phyloP scores from a whole-genome alignment of 805 yeast species.

The Teunomyces aglyptinius region DNA sequence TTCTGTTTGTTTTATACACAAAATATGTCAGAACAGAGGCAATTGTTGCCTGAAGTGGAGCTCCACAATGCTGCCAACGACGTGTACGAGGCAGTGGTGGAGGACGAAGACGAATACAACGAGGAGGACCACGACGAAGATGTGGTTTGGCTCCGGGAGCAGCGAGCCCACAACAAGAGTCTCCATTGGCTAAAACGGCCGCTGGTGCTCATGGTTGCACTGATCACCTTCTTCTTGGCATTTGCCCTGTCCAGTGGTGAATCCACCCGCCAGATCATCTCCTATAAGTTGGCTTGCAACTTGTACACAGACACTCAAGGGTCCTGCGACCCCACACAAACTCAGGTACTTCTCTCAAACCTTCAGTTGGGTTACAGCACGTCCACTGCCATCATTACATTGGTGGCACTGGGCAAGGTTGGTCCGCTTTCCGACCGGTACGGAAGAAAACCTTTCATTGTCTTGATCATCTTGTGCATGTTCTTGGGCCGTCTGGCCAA shows the following conservation, averaged over 20 bases:
- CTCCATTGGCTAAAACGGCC: conserved; percentile 60
- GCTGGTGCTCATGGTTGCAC: conserved; percentile 48
- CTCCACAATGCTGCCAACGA: conserved; percentile 34
- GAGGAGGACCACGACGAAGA: conserved; percentile 37
- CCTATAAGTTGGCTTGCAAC: conserved; percentile 26
- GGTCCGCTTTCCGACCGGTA: conserved; percentile 37
- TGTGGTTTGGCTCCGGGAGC: conserved; percentile 49
- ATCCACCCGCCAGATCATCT: conserved; percentile 40
- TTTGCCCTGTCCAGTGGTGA: conserved; percentile 39
- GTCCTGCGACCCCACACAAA: conserved; percentile 30
- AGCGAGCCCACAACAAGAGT: conserved; percentile 40
- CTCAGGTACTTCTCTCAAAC: conserved; percentile 44
- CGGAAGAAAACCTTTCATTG: conserved; percentile 33
- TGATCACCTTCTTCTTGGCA: conserved; percentile 41
- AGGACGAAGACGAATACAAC: conserved; percentile 34
- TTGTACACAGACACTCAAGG: conserved; percentile 6
- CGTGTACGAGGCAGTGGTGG: conserved; percentile 41
- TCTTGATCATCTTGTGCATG: conserved; percentile 15
- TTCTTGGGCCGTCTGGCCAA: conserved; percentile 21
- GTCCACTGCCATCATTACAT: conserved; percentile 42
- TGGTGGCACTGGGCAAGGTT: conserved; percentile 56
- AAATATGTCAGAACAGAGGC: not conserved
- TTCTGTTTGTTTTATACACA: not conserved
- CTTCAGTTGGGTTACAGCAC: conserved; percentile 47
- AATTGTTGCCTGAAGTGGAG: conserved; percentile 4